Evolutionary conservation across 2,329 filamentous ascomycete genomes (phyloP).

Genomic region (Penicillium sp.): DNA sequence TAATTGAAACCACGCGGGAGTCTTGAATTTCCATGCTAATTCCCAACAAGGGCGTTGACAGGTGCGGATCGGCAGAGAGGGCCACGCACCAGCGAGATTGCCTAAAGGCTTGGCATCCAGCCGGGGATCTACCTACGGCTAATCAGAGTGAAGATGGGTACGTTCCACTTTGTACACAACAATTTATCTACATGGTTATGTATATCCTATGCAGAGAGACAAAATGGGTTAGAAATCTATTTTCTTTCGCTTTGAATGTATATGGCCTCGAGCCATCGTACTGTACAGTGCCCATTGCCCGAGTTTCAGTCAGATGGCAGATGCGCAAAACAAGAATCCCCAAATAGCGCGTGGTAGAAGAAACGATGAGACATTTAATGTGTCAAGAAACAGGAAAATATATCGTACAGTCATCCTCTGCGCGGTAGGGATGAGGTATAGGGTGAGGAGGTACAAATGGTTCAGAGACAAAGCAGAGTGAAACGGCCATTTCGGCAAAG

Average conservation of each 20-base stretch:
- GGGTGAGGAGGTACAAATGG: conserved; percentile 12
- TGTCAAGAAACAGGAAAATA: conserved; percentile 10
- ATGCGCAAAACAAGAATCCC: conserved; percentile 10
- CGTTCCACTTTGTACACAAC: background rate
- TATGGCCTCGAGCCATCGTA: conserved; percentile 18
- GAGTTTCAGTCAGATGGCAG: conserved; percentile 16
- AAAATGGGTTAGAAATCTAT: conserved; percentile 3
- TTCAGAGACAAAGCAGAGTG: conserved; percentile 9
- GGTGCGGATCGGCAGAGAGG: conserved; percentile 13
- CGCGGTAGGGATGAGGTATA: conserved; percentile 19
- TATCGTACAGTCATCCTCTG: conserved; percentile 26
- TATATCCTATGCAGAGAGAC: background rate
- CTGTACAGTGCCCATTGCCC: conserved; percentile 20
- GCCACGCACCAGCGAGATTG: conserved; percentile 20
- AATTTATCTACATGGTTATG: background rate
- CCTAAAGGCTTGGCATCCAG: conserved; percentile 21
- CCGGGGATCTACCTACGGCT: conserved; percentile 4
- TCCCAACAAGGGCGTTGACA: background rate
- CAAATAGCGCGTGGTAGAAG: conserved; percentile 10
- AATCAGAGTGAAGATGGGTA: background rate
- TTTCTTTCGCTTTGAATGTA: conserved; percentile 16
- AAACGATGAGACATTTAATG: conserved; percentile 12
- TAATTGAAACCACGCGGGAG: conserved; percentile 3
- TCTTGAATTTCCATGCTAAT: background rate
- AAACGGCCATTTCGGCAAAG: conserved; percentile 8